Percentiles rank a stretch among this genome's conserved stretches.
Conservation (phyloP, 768 basidiomycete species). For the Mycena crocata region DNA sequence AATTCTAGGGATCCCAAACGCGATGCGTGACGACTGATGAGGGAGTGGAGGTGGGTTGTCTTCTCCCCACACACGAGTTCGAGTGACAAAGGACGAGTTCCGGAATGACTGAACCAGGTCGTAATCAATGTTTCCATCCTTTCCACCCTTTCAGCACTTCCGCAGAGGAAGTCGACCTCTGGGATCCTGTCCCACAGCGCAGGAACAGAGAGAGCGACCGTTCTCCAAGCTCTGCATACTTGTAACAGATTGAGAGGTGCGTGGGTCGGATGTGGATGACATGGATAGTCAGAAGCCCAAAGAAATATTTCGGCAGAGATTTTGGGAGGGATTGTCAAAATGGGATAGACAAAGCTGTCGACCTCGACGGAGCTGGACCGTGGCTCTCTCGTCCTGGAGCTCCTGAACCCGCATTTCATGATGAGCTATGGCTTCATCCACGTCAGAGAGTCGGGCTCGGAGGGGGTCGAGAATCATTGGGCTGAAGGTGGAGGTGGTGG, state of each 20-base stretch:
- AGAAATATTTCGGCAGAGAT: constrained; percentile 14
- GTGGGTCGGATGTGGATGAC: neutral
- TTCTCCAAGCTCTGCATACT: constrained; percentile 20
- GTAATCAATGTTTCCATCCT: neutral
- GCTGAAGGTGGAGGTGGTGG: no score
- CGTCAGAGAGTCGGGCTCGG: no score
- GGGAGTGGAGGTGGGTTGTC: neutral
- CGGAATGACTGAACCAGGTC: constrained; percentile 21
- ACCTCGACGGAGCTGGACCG: no score
- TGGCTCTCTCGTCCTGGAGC: no score
- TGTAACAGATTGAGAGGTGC: constrained; percentile 15
- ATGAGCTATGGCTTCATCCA: no score
- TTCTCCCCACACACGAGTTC: neutral
- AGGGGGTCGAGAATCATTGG: no score
- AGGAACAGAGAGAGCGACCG: constrained; percentile 13
- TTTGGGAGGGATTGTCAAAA: constrained; percentile 1
- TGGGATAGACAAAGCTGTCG: no score
- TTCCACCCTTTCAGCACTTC: neutral
- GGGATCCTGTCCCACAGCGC: constrained; percentile 18
- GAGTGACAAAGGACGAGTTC: constrained; percentile 13
- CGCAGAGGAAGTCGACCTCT: neutral
- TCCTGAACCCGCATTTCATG: no score
- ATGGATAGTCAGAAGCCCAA: neutral
- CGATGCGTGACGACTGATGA: constrained; percentile 14
- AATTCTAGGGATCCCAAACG: constrained; percentile 8